phyloP scores from a whole-genome alignment of 768 basidiomycete genomes.

The Amylocystis lapponica region DNA sequence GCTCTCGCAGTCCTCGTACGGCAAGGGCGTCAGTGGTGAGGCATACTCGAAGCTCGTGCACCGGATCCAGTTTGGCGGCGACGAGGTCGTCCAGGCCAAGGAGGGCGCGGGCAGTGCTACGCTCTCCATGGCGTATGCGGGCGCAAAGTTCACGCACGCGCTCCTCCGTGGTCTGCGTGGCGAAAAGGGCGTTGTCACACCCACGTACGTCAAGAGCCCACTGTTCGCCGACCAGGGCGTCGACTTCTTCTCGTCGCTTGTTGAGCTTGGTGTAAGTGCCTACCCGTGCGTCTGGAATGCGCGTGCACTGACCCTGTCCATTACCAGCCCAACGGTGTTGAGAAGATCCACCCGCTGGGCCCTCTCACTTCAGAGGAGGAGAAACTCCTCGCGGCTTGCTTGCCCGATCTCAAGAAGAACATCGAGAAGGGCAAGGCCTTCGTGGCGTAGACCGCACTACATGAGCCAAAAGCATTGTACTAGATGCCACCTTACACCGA shows the following conservation, averaged over 20 bases:
- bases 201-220: slow-evolving; percentile 87
- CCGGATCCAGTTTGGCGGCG: slow-evolving; percentile 96
- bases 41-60: slow-evolving; percentile 73
- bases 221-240: slow-evolving; percentile 82
- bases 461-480: slow-evolving; percentile 15
- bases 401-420: slow-evolving; percentile 95
- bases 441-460: slow-evolving; percentile 31
- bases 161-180: slow-evolving; percentile 60
- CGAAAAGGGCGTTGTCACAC: slow-evolving; percentile 65
- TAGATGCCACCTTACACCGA: slow-evolving; percentile 5
- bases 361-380: slow-evolving; percentile 75
- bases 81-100: slow-evolving; percentile 98
- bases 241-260: slow-evolving; percentile 90
- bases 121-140: slow-evolving; percentile 75
- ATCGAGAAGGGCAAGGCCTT: slow-evolving; percentile 92
- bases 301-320: slow-evolving; percentile 6
- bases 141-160: slow-evolving; percentile 60
- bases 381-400: slow-evolving; percentile 78
- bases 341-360: slow-evolving; percentile 87
- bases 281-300: neutral
- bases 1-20: slow-evolving; percentile 73
- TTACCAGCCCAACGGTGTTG: slow-evolving; percentile 73
- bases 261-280: slow-evolving; percentile 84
- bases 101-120: slow-evolving; percentile 77
- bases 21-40: slow-evolving; percentile 72